These are phyloP conservation scores for Coniochaeta sp. DNA, from an alignment of 2,329 filamentous ascomycete species.

Conservation along the genomic window DNA sequence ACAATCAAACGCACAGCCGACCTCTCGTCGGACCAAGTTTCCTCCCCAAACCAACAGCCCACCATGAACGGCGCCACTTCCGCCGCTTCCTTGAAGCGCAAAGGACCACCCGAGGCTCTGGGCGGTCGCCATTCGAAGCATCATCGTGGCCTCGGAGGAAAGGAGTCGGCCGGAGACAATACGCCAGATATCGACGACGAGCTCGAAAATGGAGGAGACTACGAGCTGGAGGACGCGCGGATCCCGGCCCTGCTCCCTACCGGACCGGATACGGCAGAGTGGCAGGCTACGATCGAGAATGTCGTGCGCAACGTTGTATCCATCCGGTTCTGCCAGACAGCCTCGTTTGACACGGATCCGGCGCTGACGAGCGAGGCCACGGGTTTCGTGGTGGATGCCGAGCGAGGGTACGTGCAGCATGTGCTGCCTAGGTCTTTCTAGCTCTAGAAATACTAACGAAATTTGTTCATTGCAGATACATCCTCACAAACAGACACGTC, in stretches of 20 bases:
- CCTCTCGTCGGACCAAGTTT: not conserved
- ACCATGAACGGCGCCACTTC: constrained; percentile 17
- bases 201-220: constrained; percentile 28
- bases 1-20: not conserved
- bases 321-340: constrained; percentile 98
- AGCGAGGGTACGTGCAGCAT: constrained; percentile 65
- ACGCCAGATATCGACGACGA: constrained; percentile 37
- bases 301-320: constrained; percentile 95
- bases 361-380: constrained; percentile 93
- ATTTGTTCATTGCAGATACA: constrained; percentile 50
- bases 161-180: constrained; percentile 40
- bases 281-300: constrained; percentile 91
- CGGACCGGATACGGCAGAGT: constrained; percentile 36
- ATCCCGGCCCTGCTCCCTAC: constrained; percentile 17
- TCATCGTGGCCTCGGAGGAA: constrained; percentile 37
- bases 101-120: constrained; percentile 34
- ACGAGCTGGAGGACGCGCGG: constrained; percentile 29
- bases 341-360: constrained; percentile 94
- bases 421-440: no score
- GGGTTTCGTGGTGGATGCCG: constrained; percentile 93
- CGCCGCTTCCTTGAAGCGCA: constrained; percentile 40
- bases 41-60: not conserved
- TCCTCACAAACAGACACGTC: constrained; percentile 85
- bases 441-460: no score
- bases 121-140: constrained; percentile 34